A percentile compares a stretch with the other conserved stretches of the same genome.
These are phyloP conservation scores for Clitocybe nebularis DNA, from an alignment of 1,284 basidiomycete genomes.

Conservation along the genomic window DNA sequence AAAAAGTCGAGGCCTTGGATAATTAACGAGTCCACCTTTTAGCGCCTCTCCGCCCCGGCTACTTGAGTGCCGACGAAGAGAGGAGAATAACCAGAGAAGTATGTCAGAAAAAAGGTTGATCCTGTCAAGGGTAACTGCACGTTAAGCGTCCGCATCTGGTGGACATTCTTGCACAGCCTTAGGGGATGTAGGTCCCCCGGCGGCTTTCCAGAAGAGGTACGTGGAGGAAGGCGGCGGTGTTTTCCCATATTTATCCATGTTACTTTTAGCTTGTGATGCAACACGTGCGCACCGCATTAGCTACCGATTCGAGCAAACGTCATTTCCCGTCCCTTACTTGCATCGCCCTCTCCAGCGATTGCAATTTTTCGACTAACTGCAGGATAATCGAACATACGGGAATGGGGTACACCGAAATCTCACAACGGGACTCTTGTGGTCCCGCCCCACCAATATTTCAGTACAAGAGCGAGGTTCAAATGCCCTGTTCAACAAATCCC, in stretches of 20 bases:
- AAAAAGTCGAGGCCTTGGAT: not conserved
- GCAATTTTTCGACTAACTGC: slow-evolving; percentile 9
- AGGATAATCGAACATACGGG: slow-evolving; percentile 15
- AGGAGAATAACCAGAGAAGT: not conserved
- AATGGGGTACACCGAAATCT: slow-evolving; percentile 10
- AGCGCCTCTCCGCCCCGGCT: slow-evolving; percentile 5
- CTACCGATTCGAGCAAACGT: slow-evolving; percentile 9
- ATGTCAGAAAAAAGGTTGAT: not conserved
- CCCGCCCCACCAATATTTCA: slow-evolving; percentile 15
- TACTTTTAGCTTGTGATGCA: slow-evolving; percentile 10
- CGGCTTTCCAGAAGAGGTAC: slow-evolving; percentile 15
- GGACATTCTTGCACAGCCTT: slow-evolving; percentile 16
- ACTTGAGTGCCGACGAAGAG: slow-evolving; percentile 2
- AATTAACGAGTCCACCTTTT: not conserved
- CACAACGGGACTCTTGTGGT: slow-evolving; percentile 13
- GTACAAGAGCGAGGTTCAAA: slow-evolving; percentile 19
- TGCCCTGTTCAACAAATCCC: slow-evolving; percentile 8
- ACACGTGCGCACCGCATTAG: slow-evolving; percentile 20
- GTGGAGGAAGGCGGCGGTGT: slow-evolving; percentile 17
- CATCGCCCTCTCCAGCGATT: slow-evolving; percentile 17
- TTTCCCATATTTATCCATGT: slow-evolving; percentile 13
- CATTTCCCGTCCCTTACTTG: slow-evolving; percentile 11
- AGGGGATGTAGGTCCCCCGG: slow-evolving; percentile 12
- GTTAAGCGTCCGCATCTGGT: not conserved
- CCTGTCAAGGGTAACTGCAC: not conserved